Conservation (phyloP, 176 grass and related monocot species). For the Oryza australiensis region DNA sequence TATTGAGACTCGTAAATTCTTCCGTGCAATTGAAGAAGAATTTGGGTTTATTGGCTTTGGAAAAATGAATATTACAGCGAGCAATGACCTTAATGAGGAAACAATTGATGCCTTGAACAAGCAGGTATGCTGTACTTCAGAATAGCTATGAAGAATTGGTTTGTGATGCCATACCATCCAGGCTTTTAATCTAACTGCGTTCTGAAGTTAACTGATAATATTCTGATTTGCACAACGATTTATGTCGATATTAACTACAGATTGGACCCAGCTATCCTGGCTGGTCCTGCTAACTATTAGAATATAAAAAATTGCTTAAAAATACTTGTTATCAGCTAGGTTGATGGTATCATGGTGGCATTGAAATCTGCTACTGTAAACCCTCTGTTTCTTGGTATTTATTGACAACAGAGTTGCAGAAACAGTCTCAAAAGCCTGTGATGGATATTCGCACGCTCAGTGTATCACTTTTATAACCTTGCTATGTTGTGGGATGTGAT, state of each 20-base stretch:
- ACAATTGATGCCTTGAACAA: constrained; percentile 99
- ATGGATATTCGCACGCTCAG: background rate
- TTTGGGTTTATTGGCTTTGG: constrained; percentile 71
- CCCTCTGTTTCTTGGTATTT: background rate
- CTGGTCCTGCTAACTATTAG: background rate
- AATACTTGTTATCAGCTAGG: background rate
- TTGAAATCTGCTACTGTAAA: background rate
- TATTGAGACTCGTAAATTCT: constrained; percentile 69
- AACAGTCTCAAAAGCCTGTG: background rate
- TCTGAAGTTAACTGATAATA: background rate
- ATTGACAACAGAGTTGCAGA: background rate
- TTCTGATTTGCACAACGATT: background rate
- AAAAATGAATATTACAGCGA: constrained; percentile 78
- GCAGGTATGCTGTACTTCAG: constrained; percentile 56
- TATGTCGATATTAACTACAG: constrained; percentile 5
- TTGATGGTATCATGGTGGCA: background rate
- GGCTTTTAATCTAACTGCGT: background rate
- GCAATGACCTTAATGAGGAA: constrained; percentile 99
- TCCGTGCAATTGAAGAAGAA: constrained; percentile 71
- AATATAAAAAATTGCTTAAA: background rate
- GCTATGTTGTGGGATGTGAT: constrained; percentile 9
- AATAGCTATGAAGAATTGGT: constrained; percentile 9
- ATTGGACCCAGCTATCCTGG: background rate
- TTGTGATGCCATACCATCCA: background rate
- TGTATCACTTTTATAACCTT: background rate